Evolutionary conservation across 208 protist genomes (phyloP), one percentile per base, ranked within the genome.

Genomic region (Trypanosoma cruzi): DNA sequence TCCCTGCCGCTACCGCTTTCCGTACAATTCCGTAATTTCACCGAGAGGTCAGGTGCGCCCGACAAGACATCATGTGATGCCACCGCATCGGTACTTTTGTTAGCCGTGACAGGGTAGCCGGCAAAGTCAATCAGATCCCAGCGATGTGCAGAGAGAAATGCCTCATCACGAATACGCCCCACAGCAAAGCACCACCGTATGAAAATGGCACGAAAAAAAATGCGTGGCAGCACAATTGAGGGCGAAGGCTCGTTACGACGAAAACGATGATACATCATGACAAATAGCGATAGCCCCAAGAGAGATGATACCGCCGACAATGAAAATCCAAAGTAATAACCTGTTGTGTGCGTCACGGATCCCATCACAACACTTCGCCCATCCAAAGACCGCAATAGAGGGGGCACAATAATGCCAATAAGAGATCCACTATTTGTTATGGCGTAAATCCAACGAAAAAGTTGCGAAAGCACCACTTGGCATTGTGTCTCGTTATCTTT

Each of bases 311-410:
- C 5, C 22, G 81, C 54, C 1, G 80, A 80, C 6, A 84, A 46
- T 10, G 73, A 48, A 64, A 84, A 88, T 46, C 80, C 79, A 71
- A 75, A 79, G 72, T 91, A 91, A 71, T 91, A 91, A n/a, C 85
- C 85, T 1, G 80, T 82, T 20, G 77, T 82, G 66, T 80, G 73
- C 40, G 42, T 36, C 18, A 62, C 60, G n/a, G 71, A 75, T n/a
- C 72, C 85, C 16, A 69, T 63, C 8, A 37, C 31, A 26, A 78
- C 36, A 24, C 46, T 50, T 44, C 71, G 66, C 13, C 66, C 59
- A 18, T 88, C 85, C 18, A 80, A 36, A 57, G 68, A 71, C 34
- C 85, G 80, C 57, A 88, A 34, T n/a, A 91, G 75, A 24, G 85
- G 85, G 2, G 80, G 80, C 0, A 79, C 73, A 60, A 83, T 77